Evolutionary conservation across 352 stramenopile species (phyloP).

Genomic region (Blastocystis sp.): DNA sequence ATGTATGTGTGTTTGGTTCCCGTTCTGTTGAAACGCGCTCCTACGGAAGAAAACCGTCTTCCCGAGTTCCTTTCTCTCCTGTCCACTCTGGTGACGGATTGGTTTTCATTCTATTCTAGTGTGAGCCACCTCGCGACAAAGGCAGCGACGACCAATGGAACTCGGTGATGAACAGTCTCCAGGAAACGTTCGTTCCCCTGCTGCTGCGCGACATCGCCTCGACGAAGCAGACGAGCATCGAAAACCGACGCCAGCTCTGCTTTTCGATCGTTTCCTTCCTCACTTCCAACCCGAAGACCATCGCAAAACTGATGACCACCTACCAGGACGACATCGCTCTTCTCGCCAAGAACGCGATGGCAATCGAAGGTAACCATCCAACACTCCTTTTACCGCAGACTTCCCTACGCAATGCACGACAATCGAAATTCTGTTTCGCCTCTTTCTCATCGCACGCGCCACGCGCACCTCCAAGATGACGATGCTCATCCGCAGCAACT

Average conservation of each 20-base stretch:
- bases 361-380: neutral
- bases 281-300: constrained; percentile 18
- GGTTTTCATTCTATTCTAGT: neutral
- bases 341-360: neutral
- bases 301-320: constrained; percentile 12
- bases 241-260: constrained; percentile 35
- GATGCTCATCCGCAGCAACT: neutral
- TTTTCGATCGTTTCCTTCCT: constrained; percentile 4
- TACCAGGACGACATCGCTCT: neutral
- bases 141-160: neutral
- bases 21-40: neutral
- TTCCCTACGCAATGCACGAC: constrained; percentile 34
- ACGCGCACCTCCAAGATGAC: neutral
- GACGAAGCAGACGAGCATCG: neutral
- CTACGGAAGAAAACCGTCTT: neutral
- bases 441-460: neutral
- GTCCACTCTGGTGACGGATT: neutral
- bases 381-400: neutral
- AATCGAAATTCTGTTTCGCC: constrained; percentile 22
- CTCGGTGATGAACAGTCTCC: neutral
- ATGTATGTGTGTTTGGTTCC: neutral
- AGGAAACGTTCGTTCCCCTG: constrained; percentile 26
- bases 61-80: neutral
- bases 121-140: neutral
- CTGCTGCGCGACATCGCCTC: neutral